Evolutionary conservation across 768 basidiomycete genomes (phyloP).

Genomic region (Rubroboletus satanas): DNA sequence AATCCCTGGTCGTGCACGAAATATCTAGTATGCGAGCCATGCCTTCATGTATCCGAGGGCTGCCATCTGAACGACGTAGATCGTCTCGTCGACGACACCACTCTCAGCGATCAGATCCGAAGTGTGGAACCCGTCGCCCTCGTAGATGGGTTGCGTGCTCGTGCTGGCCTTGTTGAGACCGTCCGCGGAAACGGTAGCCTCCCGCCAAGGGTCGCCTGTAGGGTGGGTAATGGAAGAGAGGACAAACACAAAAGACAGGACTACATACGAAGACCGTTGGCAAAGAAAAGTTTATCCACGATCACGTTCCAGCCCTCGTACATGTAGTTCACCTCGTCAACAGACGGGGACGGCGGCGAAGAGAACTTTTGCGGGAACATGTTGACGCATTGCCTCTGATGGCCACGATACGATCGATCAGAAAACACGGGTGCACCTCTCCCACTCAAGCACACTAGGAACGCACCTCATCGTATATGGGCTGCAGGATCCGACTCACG

Average conservation of each 20-base stretch:
- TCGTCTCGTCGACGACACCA: slow-evolving; percentile 46
- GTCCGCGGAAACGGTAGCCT: slow-evolving; percentile 62
- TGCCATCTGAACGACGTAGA: slow-evolving; percentile 50
- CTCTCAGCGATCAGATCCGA: slow-evolving; percentile 49
- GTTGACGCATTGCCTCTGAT: slow-evolving; percentile 63
- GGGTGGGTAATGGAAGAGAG: no score
- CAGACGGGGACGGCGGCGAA: slow-evolving; percentile 41
- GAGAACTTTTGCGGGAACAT: slow-evolving; percentile 63
- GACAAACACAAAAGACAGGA: neutral
- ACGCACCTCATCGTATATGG: slow-evolving; percentile 27
- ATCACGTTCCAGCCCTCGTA: slow-evolving; percentile 65
- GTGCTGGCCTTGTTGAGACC: slow-evolving; percentile 45
- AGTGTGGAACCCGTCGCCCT: slow-evolving; percentile 64
- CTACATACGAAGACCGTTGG: slow-evolving; percentile 58
- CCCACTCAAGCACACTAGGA: neutral
- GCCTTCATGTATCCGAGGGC: slow-evolving; percentile 49
- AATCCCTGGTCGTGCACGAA: neutral
- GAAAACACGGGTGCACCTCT: neutral
- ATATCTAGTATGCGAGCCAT: slow-evolving; percentile 43
- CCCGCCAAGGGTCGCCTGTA: slow-evolving; percentile 70
- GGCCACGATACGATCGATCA: neutral
- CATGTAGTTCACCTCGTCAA: slow-evolving; percentile 39
- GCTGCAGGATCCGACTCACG: slow-evolving; percentile 33
- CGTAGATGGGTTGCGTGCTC: slow-evolving; percentile 49
- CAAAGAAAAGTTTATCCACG: slow-evolving; percentile 60